Base-by-base conservation (phyloP, 345 rosid species). In the Eucalyptus cladocalyx region DNA sequence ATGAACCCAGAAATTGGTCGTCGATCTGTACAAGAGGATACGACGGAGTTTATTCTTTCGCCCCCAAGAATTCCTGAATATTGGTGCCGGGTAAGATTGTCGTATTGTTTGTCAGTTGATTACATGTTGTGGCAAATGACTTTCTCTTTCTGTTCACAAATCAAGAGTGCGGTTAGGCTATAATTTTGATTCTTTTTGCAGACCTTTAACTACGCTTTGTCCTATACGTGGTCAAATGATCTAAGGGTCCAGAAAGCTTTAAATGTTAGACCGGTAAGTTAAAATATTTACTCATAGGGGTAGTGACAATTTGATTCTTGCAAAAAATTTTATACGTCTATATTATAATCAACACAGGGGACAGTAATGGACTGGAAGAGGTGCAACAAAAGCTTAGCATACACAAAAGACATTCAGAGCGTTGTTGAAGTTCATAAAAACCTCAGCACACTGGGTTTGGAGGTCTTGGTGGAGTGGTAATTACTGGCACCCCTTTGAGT, bases 401-500 rank as follows among this genome's bases (percentile, higher is more conserved):
- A 93, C 87, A 34, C 87, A 6, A 85, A 34, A 18, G 85, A 93
- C 87, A 47, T 89, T 50, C 43, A 28, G 28, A 88, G 65, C 37
- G 94, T 89, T 42, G 86, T 90, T 67, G 91, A 88, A 50, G 91
- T 91, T 43, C 92, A 93, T n/a, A 76, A 69, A 21, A 90, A 86
- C 87, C 91, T 93, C 48, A 88, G 87, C 86, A 76, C 58, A 21
- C 86, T 24, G 30, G 92, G 92, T n/a, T 72, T 87, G 26, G 90
- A 90, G 86, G 91, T 90, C 87, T 90, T 93, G 9, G 54, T 93
- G 9, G 91, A 92, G 89, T 89, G 90, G 94, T 93, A 89, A 88
- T 37, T 76, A 37, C 83, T 37, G 24, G 28, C 76, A 34, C 28
- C 15, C n/a, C 28, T 72, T 48, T 49, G 28, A 12, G n/a, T 81